phyloP scores from a whole-genome alignment of 441 rosid species.

The Pelargonium exstipulatum region DNA sequence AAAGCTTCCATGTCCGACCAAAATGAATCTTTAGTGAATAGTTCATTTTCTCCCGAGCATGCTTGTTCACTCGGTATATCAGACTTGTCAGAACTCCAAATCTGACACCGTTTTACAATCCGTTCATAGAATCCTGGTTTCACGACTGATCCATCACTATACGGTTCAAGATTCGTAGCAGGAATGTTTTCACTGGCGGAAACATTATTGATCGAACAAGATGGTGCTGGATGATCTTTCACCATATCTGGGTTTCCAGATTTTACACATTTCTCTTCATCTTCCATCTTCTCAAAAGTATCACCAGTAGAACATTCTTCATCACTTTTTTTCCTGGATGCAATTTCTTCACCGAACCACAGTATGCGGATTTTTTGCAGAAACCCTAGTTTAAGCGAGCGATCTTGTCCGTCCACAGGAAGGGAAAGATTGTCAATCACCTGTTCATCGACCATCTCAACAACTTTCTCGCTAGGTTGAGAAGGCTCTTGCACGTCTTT shows the following conservation, averaged over 20 bases:
- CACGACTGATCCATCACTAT: conserved; percentile 17
- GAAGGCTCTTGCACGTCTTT: conserved; percentile 13
- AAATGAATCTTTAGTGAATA: conserved; percentile 40
- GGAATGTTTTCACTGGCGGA: conserved; percentile 25
- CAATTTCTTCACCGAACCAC: conserved; percentile 38
- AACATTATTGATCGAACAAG: conserved; percentile 20
- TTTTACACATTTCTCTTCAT: conserved; percentile 21
- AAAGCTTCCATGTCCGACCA: conserved; percentile 60
- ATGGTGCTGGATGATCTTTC: conserved; percentile 11
- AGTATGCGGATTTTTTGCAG: conserved; percentile 31
- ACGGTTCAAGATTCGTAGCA: conserved; percentile 16
- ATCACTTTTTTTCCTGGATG: conserved; percentile 19
- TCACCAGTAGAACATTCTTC: conserved; percentile 14
- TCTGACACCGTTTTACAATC: conserved; percentile 35
- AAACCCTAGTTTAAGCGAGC: conserved; percentile 11
- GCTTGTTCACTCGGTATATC: conserved; percentile 27
- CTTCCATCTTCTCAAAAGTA: conserved; percentile 18
- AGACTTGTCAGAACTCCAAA: conserved; percentile 27
- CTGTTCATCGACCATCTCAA: conserved; percentile 14
- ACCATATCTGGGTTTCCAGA: conserved; percentile 15
- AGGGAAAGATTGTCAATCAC: conserved; percentile 17
- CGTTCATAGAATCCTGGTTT: conserved; percentile 29
- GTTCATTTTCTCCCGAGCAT: conserved; percentile 24
- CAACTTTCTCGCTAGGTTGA: conserved; percentile 19
- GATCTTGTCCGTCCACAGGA: conserved; percentile 17